Conservation (phyloP, 2,329 filamentous ascomycete species). For the Tolypocladium tundrense region DNA sequence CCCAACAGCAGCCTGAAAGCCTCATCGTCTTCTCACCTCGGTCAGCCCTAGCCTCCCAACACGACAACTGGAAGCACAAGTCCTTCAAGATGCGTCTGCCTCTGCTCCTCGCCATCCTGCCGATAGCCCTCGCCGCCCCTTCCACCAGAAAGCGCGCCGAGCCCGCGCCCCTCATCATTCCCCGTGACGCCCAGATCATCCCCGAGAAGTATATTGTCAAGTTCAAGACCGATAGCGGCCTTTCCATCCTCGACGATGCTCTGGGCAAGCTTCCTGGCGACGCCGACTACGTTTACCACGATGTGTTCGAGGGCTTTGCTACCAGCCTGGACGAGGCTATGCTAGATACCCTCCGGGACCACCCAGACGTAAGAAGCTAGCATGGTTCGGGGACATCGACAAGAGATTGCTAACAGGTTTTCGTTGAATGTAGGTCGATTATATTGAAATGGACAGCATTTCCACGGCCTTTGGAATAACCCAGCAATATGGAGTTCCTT, state of each 20-base stretch:
- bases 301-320: constrained; percentile 14
- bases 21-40: not conserved
- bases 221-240: constrained; percentile 8
- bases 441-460: constrained; percentile 25
- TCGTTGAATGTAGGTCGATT: constrained; percentile 15
- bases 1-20: not conserved
- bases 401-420: not conserved
- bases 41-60: not conserved
- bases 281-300: constrained; percentile 13
- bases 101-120: constrained; percentile 6
- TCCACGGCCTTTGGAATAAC: constrained; percentile 4
- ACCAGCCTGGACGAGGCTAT: constrained; percentile 8
- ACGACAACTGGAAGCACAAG: not conserved
- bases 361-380: constrained; percentile 9
- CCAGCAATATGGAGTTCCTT: constrained; percentile 23
- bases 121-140: constrained; percentile 6
- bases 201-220: constrained; percentile 19
- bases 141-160: constrained; percentile 4
- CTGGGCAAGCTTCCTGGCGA: constrained; percentile 8
- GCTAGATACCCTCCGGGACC: constrained; percentile 10
- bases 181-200: constrained; percentile 6
- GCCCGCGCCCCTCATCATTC: constrained; percentile 10
- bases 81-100: constrained; percentile 6
- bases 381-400: no score
- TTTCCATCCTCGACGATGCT: constrained; percentile 5